These are phyloP conservation scores for Pythium phragmitis DNA, from an alignment of 352 stramenopile genomes.

Conservation along the genomic window DNA sequence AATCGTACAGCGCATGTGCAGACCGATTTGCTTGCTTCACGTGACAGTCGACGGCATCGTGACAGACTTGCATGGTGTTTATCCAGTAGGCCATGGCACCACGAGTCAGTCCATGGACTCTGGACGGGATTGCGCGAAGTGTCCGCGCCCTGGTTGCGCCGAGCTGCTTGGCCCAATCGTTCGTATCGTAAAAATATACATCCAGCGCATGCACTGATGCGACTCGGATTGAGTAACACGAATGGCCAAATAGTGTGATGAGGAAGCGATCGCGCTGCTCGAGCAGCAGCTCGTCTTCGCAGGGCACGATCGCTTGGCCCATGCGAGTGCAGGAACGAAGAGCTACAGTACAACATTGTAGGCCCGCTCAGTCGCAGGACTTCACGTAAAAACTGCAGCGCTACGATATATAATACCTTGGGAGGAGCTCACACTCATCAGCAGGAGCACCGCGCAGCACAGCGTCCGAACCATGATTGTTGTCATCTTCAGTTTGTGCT, in stretches of 20 bases:
- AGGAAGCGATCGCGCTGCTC: slow-evolving; percentile 46
- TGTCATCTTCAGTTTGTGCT: neutral
- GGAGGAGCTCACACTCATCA: neutral
- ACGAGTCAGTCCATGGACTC: neutral
- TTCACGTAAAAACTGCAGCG: neutral
- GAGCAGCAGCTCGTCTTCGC: slow-evolving; percentile 46
- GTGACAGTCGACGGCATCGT: neutral
- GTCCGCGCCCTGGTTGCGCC: neutral
- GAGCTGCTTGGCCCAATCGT: slow-evolving; percentile 4
- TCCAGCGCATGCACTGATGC: slow-evolving; percentile 41
- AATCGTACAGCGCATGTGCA: slow-evolving; percentile 14
- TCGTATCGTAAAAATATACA: slow-evolving; percentile 50
- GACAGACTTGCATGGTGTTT: slow-evolving; percentile 13
- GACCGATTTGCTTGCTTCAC: slow-evolving; percentile 7
- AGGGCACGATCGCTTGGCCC: slow-evolving; percentile 48
- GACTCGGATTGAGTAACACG: slow-evolving; percentile 50
- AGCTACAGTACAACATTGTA: slow-evolving; percentile 4
- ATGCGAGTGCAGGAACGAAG: slow-evolving; percentile 42
- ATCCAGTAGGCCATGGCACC: neutral
- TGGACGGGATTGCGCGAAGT: neutral
- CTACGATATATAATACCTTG: neutral
- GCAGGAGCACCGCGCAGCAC: neutral
- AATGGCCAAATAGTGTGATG: slow-evolving; percentile 52
- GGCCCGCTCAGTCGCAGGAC: neutral
- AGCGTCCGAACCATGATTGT: neutral